Base-by-base conservation (phyloP, 1,284 basidiomycete species). In the Cryptococcus sp. region DNA sequence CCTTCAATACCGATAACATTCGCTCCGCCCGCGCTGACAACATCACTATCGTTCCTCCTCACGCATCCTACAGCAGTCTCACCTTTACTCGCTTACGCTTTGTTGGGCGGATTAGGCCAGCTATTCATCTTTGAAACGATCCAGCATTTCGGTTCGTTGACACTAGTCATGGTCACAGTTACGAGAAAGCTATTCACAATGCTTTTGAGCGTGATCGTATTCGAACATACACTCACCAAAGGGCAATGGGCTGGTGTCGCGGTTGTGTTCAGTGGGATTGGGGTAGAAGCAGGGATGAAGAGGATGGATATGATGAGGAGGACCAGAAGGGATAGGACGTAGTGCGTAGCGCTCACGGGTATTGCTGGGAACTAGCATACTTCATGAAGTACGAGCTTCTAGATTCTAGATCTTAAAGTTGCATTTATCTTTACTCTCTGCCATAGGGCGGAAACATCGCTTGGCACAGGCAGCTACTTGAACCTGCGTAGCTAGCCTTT, bases 141-240 rank as follows among this genome's bases (percentile, higher is more conserved):
- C 58, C 89, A 93, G 66, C 89, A 94, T 69, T 99, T 98, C 74
- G 96, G 96, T 19, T 92, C 89, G 10, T 80, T 99, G 59, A 98
- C 95, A 1, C 81, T 97, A 26, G 91, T 93, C 52, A 96, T 90
- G 41, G 89, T 97, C 67, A 97, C 93, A 1, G 84, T 99, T 55
- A 99, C 95, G n/a, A 84, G 96, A 57, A 99, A 99, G 80, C 82
- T 99, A 73, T 96, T 97, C 76, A 98, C 95, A 5, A 99, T 99
- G 95, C 82, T 99, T 15, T 82, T 99, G 39, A 94, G 91, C 7
- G 93, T 99, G 5, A 76, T 95, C 25, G 85, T 98, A 0, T 99
- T 97, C 77, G 87, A 91, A 67, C 95, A 99, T 78, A 84, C 83
- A 62, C 81, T 99, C 52, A 88, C 88, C 0, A 59, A 73, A 0